These are phyloP conservation scores for Fusarium sp. DNA, from an alignment of 2,329 filamentous ascomycete genomes.

Conservation along the genomic window DNA sequence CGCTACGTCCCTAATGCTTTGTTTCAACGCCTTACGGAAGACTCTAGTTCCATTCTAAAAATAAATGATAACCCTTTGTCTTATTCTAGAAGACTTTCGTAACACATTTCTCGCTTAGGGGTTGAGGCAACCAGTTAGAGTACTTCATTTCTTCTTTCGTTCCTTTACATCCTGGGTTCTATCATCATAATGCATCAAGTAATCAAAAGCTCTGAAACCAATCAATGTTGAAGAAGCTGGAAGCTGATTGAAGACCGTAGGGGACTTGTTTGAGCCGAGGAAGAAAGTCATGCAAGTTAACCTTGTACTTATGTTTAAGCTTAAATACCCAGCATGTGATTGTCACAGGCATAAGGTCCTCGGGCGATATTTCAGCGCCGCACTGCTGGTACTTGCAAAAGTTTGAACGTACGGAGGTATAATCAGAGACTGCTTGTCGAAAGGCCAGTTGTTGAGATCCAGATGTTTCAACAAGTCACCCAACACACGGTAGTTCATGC, in stretches of 20 bases:
- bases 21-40: background rate
- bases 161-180: no score
- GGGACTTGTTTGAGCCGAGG: background rate
- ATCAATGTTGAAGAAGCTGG: no score
- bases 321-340: conserved; percentile 5
- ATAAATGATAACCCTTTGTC: background rate
- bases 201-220: accelerated
- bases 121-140: accelerated
- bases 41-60: background rate
- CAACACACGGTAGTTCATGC: background rate
- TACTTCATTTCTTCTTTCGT: background rate
- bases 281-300: background rate
- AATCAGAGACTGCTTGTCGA: background rate
- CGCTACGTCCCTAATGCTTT: background rate
- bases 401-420: background rate
- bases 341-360: background rate
- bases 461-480: background rate
- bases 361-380: background rate
- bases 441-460: background rate
- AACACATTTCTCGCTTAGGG: background rate
- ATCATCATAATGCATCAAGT: background rate
- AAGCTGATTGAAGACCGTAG: background rate
- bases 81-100: background rate
- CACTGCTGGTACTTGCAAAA: background rate
- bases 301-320: conserved; percentile 1